Evolutionary conservation across 1,284 basidiomycete genomes (phyloP).

Genomic region (Xanthoconium separans): DNA sequence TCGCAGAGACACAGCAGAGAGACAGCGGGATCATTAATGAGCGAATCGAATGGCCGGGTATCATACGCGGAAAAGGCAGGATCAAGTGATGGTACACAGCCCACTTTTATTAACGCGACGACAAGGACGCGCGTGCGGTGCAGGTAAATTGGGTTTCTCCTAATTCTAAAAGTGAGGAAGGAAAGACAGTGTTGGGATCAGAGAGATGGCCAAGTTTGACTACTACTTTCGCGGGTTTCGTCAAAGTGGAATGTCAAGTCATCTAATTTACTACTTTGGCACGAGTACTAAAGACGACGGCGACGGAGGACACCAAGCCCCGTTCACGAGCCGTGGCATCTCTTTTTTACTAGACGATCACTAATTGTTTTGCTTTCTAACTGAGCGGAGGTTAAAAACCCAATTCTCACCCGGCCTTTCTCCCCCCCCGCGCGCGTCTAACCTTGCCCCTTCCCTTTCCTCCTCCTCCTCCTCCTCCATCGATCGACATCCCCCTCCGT

Average conservation of each 20-base stretch:
- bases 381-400: conserved; percentile 30
- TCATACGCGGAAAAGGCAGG: background rate
- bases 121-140: conserved; percentile 7
- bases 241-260: conserved; percentile 6
- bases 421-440: conserved; percentile 23
- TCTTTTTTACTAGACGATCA: too few relatives aligned
- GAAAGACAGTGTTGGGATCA: conserved; percentile 5
- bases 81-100: conserved; percentile 11
- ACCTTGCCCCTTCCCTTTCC: conserved; percentile 2
- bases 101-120: conserved; percentile 14
- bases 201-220: too few relatives aligned
- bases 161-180: background rate
- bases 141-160: background rate
- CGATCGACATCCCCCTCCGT: conserved; percentile 4
- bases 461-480: conserved; percentile 1
- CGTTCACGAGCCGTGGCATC: too few relatives aligned
- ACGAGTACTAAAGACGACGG: too few relatives aligned
- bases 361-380: too few relatives aligned
- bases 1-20: background rate
- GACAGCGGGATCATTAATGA: background rate
- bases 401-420: conserved; percentile 30
- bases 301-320: too few relatives aligned
- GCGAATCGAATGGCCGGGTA: background rate
- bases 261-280: too few relatives aligned
- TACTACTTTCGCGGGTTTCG: too few relatives aligned